A percentile compares a stretch with the other conserved stretches of the same genome.
Conservation (phyloP, 176 grass and related monocot species). For the Triticum turgidum region DNA sequence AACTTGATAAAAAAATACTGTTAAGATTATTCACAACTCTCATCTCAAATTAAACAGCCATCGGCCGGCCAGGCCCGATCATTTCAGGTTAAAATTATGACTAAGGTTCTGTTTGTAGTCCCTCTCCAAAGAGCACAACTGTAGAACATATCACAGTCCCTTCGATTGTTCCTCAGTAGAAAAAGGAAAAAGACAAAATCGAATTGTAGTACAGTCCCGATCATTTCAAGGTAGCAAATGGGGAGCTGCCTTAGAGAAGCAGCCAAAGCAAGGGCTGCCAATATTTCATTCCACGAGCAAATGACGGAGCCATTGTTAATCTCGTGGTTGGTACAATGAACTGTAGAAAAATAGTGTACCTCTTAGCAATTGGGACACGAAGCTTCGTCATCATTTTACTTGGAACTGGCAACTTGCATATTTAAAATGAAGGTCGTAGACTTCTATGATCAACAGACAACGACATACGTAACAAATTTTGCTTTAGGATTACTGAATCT, state of each 20-base stretch:
- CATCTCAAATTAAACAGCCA: neutral
- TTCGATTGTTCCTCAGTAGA: neutral
- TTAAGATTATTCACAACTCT: neutral
- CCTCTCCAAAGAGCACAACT: neutral
- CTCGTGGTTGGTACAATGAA: constrained; percentile 27
- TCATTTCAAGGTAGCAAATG: neutral
- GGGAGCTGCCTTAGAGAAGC: neutral
- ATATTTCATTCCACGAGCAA: constrained; percentile 16
- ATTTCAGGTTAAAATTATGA: neutral
- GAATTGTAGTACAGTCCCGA: neutral
- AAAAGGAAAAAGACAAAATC: neutral
- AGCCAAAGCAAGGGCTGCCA: neutral
- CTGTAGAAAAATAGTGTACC: neutral
- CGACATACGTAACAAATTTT: neutral
- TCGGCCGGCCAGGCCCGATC: neutral
- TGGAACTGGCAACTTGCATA: constrained; percentile 20
- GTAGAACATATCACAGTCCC: neutral
- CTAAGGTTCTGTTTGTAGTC: too few species aligned
- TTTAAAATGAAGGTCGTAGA: constrained; percentile 17
- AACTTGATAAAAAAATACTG: neutral
- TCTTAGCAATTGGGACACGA: neutral
- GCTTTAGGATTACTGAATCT: neutral
- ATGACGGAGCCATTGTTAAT: constrained; percentile 7
- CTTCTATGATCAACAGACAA: neutral
- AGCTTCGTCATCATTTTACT: neutral